Evolutionary conservation across 2,329 filamentous ascomycete genomes (phyloP), one percentile per base, ranked within the genome.

Genomic region (Fusarium concolor): DNA sequence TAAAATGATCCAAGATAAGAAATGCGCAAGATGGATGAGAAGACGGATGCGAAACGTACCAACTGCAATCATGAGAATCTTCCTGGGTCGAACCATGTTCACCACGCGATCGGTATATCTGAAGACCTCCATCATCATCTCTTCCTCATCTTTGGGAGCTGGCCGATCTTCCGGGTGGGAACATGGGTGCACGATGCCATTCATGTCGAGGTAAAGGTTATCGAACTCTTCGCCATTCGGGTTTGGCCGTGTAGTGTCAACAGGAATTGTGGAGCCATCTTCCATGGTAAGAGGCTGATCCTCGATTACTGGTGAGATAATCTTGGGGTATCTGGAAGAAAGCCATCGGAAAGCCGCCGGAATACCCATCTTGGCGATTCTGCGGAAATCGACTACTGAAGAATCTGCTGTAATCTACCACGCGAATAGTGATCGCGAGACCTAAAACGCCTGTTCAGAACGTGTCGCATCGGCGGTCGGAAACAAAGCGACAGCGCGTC

Each of bases 51-150:
- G 26, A 22, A 17, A 82, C 89, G 74, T 85, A 94, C 92, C 92
- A 78, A 99, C 94, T 75, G 96, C 96, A 76, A 99, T 97, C 92
- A 98, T 96, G 56, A 99, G 87, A 47, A 99, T 83, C 82, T 97
- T 98, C 73, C 96, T 90, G 11, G 96, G 96, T 63, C 96, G 92
- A 70, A 97, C 95, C 95, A 99, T 99, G 79, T 97, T 97, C 71
- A 99, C 93, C 24, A 99, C 94, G 62, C 96, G 91, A 77, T 99
- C 94, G n/a, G 96, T 99, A 80, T 99, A 99, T 77, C 91, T 93
- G 85, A 99, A 99, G 65, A 99, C 90, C 76, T 96, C 96, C 74
- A 97, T 79, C 96, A 99, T 99, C 96, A 99, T 99, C 82, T 98
- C 96, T 78, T 97, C 93, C 82, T 99, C 96, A 64, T 96, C 95